Percentiles rank a stretch among this genome's conserved stretches.
phyloP scores from a whole-genome alignment of 768 basidiomycete genomes.

The Suillus bovinus region DNA sequence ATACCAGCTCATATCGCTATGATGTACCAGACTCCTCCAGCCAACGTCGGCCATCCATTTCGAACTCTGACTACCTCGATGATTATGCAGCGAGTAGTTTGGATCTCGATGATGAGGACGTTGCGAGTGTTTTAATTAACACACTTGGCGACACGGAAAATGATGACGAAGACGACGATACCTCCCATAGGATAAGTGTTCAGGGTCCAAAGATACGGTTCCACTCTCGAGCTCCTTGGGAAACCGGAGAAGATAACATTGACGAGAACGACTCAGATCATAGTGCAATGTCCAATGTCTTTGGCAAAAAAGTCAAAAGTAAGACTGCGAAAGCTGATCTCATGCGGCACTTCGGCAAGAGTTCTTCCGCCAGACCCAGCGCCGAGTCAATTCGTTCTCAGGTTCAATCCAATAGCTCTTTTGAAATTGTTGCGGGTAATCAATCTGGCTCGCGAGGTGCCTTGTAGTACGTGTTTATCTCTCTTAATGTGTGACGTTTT shows the following conservation, averaged over 20 bases:
- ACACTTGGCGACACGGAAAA: slow-evolving; percentile 36
- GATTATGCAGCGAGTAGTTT: slow-evolving; percentile 52
- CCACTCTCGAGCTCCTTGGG: slow-evolving; percentile 84
- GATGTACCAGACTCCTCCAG: slow-evolving; percentile 26
- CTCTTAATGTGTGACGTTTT: slow-evolving; percentile 1
- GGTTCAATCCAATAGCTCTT: slow-evolving; percentile 52
- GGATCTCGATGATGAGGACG: slow-evolving; percentile 51
- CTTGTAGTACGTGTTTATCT: slow-evolving; percentile 53
- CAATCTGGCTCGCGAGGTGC: slow-evolving; percentile 52
- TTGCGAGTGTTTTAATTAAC: slow-evolving; percentile 29
- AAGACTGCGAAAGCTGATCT: slow-evolving; percentile 35
- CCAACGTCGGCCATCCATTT: slow-evolving; percentile 26
- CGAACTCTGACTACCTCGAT: slow-evolving; percentile 42
- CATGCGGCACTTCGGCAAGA: slow-evolving; percentile 48
- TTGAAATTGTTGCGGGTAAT: slow-evolving; percentile 56
- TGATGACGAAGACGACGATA: slow-evolving; percentile 44
- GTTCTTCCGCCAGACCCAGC: slow-evolving; percentile 58
- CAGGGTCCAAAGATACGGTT: slow-evolving; percentile 85
- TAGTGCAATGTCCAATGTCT: slow-evolving; percentile 30
- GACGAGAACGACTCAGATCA: slow-evolving; percentile 50
- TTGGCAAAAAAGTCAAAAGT: slow-evolving; percentile 31
- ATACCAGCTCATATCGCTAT: slow-evolving; percentile 31
- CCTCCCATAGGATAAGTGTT: slow-evolving; percentile 59
- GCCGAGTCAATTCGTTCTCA: slow-evolving; percentile 60
- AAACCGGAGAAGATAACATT: slow-evolving; percentile 52